Percentiles rank a stretch among this genome's conserved stretches.
Evolutionary conservation across 306 rosid species (phyloP).

Genomic region (Quercus berberidifolia): DNA sequence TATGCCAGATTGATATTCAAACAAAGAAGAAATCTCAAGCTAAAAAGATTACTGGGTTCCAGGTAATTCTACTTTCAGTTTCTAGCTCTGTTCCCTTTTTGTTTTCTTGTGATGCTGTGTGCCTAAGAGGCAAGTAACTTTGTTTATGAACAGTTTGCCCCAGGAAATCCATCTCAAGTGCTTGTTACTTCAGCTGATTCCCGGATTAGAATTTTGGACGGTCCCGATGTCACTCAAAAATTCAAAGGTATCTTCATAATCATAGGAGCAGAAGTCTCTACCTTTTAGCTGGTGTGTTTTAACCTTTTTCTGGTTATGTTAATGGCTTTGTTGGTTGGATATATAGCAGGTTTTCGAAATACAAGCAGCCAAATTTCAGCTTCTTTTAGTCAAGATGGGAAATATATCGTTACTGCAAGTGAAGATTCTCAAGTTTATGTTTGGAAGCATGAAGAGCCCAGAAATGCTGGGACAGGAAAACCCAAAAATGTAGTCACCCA

Average conservation of each 20-base stretch:
- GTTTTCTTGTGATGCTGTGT: neutral
- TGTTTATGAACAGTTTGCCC: conserved; percentile 48
- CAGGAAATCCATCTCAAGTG: conserved; percentile 56
- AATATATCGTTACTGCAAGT: conserved; percentile 67
- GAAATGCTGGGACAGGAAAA: conserved; percentile 32
- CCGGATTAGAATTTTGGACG: conserved; percentile 64
- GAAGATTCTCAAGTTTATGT: conserved; percentile 84
- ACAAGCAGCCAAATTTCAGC: conserved; percentile 79
- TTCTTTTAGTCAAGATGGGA: conserved; percentile 61
- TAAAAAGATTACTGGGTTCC: conserved; percentile 79
- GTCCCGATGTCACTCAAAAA: conserved; percentile 55
- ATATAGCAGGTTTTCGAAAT: conserved; percentile 60
- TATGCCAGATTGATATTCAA: conserved; percentile 48
- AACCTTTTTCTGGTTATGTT: neutral
- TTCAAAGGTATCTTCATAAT: conserved; percentile 52
- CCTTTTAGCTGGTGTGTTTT: neutral
- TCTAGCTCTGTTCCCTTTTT: neutral
- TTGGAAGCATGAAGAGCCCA: conserved; percentile 66
- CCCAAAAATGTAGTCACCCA: conserved; percentile 10
- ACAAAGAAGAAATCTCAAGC: conserved; percentile 53
- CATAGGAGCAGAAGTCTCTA: too few relatives aligned
- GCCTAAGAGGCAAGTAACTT: neutral
- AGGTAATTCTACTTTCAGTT: conserved; percentile 38
- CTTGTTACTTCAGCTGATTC: conserved; percentile 83
- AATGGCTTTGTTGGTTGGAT: conserved; percentile 3